These are phyloP conservation scores for Gloeostereum incarnatum DNA, from an alignment of 768 basidiomycete genomes.

Conservation along the genomic window DNA sequence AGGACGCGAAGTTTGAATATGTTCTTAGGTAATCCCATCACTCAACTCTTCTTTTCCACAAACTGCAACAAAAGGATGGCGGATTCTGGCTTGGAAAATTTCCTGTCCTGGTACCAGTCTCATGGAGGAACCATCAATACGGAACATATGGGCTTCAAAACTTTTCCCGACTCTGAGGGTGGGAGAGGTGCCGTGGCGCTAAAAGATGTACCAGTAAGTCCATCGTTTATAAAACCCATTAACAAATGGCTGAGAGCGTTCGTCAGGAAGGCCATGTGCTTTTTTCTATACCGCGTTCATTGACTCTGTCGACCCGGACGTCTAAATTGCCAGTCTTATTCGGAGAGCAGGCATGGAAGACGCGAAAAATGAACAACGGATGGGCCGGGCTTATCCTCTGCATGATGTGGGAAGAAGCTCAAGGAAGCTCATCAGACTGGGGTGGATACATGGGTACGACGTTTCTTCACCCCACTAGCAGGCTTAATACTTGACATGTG, in stretches of 20 bases:
- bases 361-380: conserved; percentile 47
- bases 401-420: conserved; percentile 91
- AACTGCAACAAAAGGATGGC: not conserved
- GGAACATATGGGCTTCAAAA: conserved; percentile 23
- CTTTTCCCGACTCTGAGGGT: conserved; percentile 38
- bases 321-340: conserved; percentile 55
- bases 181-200: conserved; percentile 74
- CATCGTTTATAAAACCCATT: not conserved
- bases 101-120: conserved; percentile 51
- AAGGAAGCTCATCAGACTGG: conserved; percentile 59
- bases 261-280: conserved; percentile 62
- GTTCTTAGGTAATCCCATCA: too few relatives aligned
- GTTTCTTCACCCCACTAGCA: not conserved
- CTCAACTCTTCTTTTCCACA: not conserved
- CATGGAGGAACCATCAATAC: conserved; percentile 43
- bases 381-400: conserved; percentile 88
- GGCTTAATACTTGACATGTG: not conserved
- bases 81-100: conserved; percentile 10
- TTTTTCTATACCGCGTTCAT: conserved; percentile 71
- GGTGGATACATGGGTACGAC: conserved; percentile 57
- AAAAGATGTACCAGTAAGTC: conserved; percentile 56
- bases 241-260: not conserved
- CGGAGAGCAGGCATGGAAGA: conserved; percentile 56
- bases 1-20: too few relatives aligned
- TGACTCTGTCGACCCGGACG: conserved; percentile 75